Evolutionary conservation across 2,329 filamentous ascomycete genomes (phyloP).

Genomic region (Rasamsonia emersonii): DNA sequence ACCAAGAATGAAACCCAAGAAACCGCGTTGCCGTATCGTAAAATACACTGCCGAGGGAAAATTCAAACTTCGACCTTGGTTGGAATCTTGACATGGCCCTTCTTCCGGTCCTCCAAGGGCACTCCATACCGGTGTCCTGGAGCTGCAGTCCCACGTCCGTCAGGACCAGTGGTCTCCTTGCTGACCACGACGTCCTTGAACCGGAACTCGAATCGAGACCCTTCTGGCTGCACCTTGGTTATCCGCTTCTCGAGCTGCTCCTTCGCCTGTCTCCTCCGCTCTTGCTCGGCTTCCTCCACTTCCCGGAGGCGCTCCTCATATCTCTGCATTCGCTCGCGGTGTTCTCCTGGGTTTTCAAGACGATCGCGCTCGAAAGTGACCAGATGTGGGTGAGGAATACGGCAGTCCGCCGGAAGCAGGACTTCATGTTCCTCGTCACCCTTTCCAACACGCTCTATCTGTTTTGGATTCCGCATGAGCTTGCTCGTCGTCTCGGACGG

Average conservation of each 20-base stretch:
- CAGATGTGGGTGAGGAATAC: conserved; percentile 56
- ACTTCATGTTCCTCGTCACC: conserved; percentile 36
- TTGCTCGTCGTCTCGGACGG: conserved; percentile 23
- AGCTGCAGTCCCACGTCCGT: conserved; percentile 45
- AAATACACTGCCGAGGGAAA: background rate
- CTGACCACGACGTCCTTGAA: conserved; percentile 48
- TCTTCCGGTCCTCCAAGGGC: conserved; percentile 54
- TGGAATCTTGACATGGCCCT: conserved; percentile 55
- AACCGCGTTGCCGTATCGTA: too few species aligned
- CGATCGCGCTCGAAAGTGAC: conserved; percentile 42
- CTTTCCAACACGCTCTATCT: conserved; percentile 36
- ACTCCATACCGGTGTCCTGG: conserved; percentile 55
- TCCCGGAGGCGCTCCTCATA: conserved; percentile 37
- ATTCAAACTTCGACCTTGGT: conserved; percentile 45
- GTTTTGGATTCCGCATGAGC: conserved; percentile 20
- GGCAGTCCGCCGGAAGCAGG: conserved; percentile 53
- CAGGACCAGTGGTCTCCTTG: conserved; percentile 45
- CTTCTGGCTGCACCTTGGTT: conserved; percentile 36
- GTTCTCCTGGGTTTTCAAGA: conserved; percentile 26
- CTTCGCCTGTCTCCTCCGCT: conserved; percentile 30
- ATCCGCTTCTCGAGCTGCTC: conserved; percentile 37
- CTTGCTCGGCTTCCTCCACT: conserved; percentile 30
- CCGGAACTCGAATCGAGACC: conserved; percentile 51
- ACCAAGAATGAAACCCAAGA: background rate
- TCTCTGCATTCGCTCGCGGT: conserved; percentile 23